These are phyloP conservation scores for Calonectria leucothoes DNA, from an alignment of 2,329 filamentous ascomycete species.

Conservation along the genomic window DNA sequence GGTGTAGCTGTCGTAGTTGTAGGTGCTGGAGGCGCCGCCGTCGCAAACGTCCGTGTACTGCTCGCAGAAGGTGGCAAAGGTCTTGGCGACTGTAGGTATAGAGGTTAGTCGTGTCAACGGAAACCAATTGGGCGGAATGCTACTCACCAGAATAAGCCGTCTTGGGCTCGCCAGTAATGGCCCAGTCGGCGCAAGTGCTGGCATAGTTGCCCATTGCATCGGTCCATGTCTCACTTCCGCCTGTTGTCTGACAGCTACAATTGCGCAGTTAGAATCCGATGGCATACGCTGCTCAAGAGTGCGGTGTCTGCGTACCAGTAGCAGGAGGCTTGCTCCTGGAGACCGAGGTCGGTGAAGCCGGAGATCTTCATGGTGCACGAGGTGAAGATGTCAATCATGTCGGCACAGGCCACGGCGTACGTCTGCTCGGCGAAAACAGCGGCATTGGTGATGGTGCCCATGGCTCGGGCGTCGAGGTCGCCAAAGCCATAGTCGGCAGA, in stretches of 20 bases:
- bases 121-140: background rate
- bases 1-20: background rate
- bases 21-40: background rate
- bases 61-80: slow-evolving; percentile 46
- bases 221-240: slow-evolving; percentile 39
- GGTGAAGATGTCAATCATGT: slow-evolving; percentile 43
- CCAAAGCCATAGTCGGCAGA: background rate
- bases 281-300: no score
- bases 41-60: slow-evolving; percentile 45
- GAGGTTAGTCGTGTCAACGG: slow-evolving; percentile 8
- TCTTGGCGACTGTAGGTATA: slow-evolving; percentile 39
- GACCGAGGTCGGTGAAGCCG: slow-evolving; percentile 40
- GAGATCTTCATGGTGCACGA: slow-evolving; percentile 40
- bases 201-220: slow-evolving; percentile 45
- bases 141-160: slow-evolving; percentile 41
- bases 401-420: slow-evolving; percentile 38
- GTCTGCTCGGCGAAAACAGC: slow-evolving; percentile 25
- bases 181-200: slow-evolving; percentile 45
- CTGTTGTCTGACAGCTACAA: slow-evolving; percentile 36
- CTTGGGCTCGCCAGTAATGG: slow-evolving; percentile 41
- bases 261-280: slow-evolving; percentile 23
- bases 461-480: background rate
- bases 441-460: background rate
- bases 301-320: slow-evolving; percentile 43
- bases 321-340: slow-evolving; percentile 44